Evolutionary conservation across 768 basidiomycete species (phyloP).

Genomic region (Candolleomyces eurysporus): DNA sequence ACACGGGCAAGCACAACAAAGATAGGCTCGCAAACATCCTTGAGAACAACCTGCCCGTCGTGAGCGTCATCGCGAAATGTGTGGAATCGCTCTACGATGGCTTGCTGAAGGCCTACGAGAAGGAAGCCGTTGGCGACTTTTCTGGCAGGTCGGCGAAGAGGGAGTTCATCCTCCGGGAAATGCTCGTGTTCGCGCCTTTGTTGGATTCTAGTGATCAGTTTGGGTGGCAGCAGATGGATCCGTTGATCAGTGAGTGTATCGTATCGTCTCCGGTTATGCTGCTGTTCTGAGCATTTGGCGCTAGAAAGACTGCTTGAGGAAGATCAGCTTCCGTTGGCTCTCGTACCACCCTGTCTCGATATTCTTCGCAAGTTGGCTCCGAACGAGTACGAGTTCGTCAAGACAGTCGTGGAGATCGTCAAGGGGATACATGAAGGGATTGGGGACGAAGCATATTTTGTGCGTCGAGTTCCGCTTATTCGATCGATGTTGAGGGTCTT

Average conservation of each 20-base stretch:
- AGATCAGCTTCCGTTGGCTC: constrained; percentile 60
- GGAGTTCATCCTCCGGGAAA: constrained; percentile 75
- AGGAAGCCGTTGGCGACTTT: no score
- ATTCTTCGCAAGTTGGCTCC: constrained; percentile 70
- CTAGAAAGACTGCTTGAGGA: constrained; percentile 80
- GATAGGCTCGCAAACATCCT: no score
- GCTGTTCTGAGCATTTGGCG: not conserved
- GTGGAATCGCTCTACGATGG: constrained; percentile 28
- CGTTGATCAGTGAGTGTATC: constrained; percentile 68
- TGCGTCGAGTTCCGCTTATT: constrained; percentile 7
- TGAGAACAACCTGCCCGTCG: constrained; percentile 75
- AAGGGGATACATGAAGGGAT: constrained; percentile 68
- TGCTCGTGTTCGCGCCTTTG: constrained; percentile 74
- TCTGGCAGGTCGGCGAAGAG: constrained; percentile 21
- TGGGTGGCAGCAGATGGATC: constrained; percentile 84
- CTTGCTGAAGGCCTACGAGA: no score
- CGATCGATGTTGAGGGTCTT: not conserved
- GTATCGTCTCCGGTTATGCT: not conserved
- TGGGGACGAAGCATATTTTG: constrained; percentile 37
- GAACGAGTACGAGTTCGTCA: constrained; percentile 81
- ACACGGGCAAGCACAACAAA: constrained; percentile 42
- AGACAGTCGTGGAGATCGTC: constrained; percentile 85
- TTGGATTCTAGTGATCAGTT: constrained; percentile 93
- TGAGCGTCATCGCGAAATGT: constrained; percentile 74
- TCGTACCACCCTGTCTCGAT: constrained; percentile 79